These are phyloP conservation scores for Mortierella sp. DNA, from an alignment of 371 early-diverging fungal genomes.

Conservation along the genomic window DNA sequence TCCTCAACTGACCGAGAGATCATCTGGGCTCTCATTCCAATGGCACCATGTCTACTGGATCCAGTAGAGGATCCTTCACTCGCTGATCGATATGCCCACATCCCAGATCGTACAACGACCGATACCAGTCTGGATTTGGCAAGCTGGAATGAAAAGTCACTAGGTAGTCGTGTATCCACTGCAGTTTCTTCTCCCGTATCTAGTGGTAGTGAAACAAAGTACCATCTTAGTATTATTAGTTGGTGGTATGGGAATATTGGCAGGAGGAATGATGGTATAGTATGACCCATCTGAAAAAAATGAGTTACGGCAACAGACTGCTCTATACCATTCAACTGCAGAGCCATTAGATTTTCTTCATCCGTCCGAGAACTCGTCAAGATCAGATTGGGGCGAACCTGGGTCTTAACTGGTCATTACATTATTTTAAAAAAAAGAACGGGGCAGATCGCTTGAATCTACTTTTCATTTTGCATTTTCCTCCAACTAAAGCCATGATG, in stretches of 20 bases:
- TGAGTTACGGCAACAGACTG: slow-evolving; percentile 6
- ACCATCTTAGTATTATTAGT: too few relatives aligned
- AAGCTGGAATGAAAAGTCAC: slow-evolving; percentile 64
- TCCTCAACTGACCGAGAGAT: too few relatives aligned
- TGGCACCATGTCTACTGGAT: neutral
- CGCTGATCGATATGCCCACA: slow-evolving; percentile 6
- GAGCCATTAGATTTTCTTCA: slow-evolving; percentile 37
- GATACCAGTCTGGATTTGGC: slow-evolving; percentile 60
- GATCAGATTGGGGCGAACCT: slow-evolving; percentile 54
- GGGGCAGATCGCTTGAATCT: too few relatives aligned
- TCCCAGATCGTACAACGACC: slow-evolving; percentile 13
- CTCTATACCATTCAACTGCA: slow-evolving; percentile 33
- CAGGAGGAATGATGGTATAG: too few relatives aligned
- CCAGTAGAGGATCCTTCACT: neutral
- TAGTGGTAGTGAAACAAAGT: slow-evolving; percentile 7
- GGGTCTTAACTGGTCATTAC: slow-evolving; percentile 50
- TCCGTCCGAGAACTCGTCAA: slow-evolving; percentile 53
- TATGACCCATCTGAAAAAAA: too few relatives aligned
- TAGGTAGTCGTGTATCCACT: slow-evolving; percentile 56
- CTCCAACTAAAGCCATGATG: too few relatives aligned
- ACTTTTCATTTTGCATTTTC: too few relatives aligned
- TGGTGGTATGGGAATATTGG: too few relatives aligned
- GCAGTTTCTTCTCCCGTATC: slow-evolving; percentile 28
- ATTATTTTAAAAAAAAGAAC: neutral
- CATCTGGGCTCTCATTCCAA: neutral